Evolutionary conservation across 2,329 filamentous ascomycete species (phyloP).

Genomic region (Botrytis elliptica): DNA sequence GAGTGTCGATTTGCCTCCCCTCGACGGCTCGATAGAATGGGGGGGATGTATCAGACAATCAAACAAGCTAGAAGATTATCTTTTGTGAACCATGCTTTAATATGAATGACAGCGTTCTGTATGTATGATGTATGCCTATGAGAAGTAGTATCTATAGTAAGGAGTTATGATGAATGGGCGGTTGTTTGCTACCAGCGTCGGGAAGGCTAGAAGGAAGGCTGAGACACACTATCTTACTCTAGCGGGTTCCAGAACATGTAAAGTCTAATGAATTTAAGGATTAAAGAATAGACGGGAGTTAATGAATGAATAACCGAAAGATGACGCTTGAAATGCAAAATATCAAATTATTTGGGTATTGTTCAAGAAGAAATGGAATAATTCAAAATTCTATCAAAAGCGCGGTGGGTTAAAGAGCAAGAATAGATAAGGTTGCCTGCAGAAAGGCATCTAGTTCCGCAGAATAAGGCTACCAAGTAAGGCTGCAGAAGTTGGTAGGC

Average conservation of each 20-base stretch:
- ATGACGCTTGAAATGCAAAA: background rate
- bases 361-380: background rate
- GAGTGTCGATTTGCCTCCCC: background rate
- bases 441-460: background rate
- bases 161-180: background rate
- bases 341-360: background rate
- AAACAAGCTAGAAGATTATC: background rate
- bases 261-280: background rate
- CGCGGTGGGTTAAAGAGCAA: background rate
- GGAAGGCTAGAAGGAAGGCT: slow-evolving; percentile 28
- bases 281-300: background rate
- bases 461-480: background rate
- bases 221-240: background rate
- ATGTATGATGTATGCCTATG: background rate
- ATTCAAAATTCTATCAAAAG: background rate
- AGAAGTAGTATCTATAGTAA: background rate
- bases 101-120: background rate
- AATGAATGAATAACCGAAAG: background rate
- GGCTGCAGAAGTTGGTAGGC: background rate
- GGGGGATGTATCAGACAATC: background rate
- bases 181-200: slow-evolving; percentile 10
- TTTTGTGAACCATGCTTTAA: background rate
- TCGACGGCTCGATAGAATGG: background rate
- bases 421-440: background rate
- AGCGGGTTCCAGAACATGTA: background rate